Conservation (phyloP, 2,329 filamentous ascomycete species). For the Penicillium freii region DNA sequence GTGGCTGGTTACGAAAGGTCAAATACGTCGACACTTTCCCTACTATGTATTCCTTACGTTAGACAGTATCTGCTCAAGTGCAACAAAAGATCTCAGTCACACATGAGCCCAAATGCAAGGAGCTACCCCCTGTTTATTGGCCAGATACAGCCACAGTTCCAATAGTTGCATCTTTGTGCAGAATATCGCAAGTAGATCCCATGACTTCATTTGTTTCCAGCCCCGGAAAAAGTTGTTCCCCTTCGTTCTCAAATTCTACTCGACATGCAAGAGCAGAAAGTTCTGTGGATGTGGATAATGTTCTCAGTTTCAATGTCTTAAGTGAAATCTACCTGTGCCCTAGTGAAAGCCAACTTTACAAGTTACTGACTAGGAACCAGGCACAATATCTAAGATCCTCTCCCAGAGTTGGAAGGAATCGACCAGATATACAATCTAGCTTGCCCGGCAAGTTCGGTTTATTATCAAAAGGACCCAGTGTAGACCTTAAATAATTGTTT, state of each 20-base stretch:
- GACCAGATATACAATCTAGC: constrained; percentile 37
- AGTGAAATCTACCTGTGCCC: neutral
- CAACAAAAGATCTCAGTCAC: neutral
- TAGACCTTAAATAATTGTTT: constrained; percentile 33
- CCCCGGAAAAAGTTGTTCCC: neutral
- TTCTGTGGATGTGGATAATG: no score
- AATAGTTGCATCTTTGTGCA: neutral
- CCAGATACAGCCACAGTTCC: neutral
- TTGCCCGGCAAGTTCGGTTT: constrained; percentile 33
- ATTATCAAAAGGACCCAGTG: constrained; percentile 34
- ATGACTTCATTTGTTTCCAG: neutral
- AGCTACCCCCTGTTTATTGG: neutral
- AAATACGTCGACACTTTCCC: no score
- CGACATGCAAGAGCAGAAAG: neutral
- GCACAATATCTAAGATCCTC: constrained; percentile 14
- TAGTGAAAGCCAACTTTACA: neutral
- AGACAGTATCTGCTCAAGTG: no score
- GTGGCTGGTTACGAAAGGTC: neutral
- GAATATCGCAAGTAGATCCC: neutral
- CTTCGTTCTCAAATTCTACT: neutral
- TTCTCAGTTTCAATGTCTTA: constrained; percentile 10
- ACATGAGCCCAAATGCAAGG: neutral
- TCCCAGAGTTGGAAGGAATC: constrained; percentile 15
- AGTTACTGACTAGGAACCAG: neutral
- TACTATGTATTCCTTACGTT: neutral